A percentile compares a stretch with the other conserved stretches of the same genome.
Conservation (phyloP, 306 rosid species). For the Mimosa pudica region DNA sequence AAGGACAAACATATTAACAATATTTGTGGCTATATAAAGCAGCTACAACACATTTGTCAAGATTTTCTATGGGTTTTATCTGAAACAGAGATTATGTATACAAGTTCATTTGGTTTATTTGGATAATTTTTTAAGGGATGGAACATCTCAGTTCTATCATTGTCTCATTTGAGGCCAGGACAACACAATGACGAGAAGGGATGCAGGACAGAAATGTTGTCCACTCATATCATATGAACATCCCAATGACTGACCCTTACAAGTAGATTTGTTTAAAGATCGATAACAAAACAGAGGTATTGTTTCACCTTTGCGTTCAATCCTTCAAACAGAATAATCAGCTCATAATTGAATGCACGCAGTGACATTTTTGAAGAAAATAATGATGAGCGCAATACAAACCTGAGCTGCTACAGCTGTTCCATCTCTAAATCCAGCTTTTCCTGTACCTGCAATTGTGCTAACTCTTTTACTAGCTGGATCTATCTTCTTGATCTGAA, state of each 20-base stretch:
- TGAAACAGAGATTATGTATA: not conserved
- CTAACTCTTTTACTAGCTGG: slow-evolving; percentile 74
- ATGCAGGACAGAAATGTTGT: too few species aligned
- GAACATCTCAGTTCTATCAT: too few species aligned
- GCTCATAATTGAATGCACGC: not conserved
- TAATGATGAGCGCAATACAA: slow-evolving; percentile 25
- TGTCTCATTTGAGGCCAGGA: too few species aligned
- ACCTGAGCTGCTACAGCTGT: slow-evolving; percentile 78
- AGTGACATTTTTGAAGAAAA: slow-evolving; percentile 19
- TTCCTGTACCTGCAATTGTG: slow-evolving; percentile 87
- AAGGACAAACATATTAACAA: slow-evolving; percentile 35
- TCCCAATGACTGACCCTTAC: too few species aligned
- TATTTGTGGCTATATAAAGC: slow-evolving; percentile 4
- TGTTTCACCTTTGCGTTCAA: too few species aligned
- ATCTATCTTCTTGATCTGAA: slow-evolving; percentile 88
- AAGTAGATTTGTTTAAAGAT: too few species aligned
- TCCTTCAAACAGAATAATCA: not conserved
- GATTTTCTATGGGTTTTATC: not conserved
- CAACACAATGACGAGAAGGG: too few species aligned
- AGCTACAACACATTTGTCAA: slow-evolving; percentile 25
- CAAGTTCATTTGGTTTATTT: not conserved
- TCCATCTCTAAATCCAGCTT: slow-evolving; percentile 94
- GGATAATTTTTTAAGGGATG: too few species aligned
- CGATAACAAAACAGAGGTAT: too few species aligned
- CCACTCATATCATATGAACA: too few species aligned